These are phyloP conservation scores for Termitomyces sp. DNA, from an alignment of 768 basidiomycete species.

Conservation along the genomic window DNA sequence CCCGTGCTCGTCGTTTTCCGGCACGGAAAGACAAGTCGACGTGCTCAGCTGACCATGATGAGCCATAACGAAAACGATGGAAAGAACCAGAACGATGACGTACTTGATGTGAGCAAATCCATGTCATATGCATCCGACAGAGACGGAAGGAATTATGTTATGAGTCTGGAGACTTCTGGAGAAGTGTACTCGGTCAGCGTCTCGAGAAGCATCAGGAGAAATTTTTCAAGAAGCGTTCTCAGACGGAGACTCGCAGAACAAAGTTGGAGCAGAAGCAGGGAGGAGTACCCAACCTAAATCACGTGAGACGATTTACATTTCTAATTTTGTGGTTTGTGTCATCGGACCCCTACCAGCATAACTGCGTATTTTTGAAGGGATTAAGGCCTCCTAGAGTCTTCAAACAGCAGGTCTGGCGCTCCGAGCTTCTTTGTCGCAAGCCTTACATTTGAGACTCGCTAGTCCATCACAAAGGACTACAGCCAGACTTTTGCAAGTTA, in stretches of 20 bases:
- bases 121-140: not conserved
- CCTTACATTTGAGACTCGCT: constrained; percentile 6
- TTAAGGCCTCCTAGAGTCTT: constrained; percentile 17
- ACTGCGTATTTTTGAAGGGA: constrained; percentile 9
- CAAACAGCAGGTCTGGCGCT: constrained; percentile 22
- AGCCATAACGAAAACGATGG: not conserved
- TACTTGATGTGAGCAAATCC: not conserved
- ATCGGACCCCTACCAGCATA: constrained; percentile 6
- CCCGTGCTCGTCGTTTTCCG: not conserved
- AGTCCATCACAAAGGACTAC: constrained; percentile 11
- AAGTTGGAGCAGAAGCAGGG: no score
- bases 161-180: not conserved
- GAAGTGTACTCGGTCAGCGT: not conserved
- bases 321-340: not conserved
- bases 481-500: constrained; percentile 14
- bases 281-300: not conserved
- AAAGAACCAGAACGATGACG: not conserved
- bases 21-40: not conserved
- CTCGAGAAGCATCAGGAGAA: no score
- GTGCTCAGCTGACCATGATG: not conserved
- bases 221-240: not conserved
- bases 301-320: not conserved
- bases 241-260: not conserved
- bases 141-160: no score
- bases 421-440: constrained; percentile 11